Evolutionary conservation across 306 rosid species (phyloP).

Genomic region (Pachyrhizus erosus): DNA sequence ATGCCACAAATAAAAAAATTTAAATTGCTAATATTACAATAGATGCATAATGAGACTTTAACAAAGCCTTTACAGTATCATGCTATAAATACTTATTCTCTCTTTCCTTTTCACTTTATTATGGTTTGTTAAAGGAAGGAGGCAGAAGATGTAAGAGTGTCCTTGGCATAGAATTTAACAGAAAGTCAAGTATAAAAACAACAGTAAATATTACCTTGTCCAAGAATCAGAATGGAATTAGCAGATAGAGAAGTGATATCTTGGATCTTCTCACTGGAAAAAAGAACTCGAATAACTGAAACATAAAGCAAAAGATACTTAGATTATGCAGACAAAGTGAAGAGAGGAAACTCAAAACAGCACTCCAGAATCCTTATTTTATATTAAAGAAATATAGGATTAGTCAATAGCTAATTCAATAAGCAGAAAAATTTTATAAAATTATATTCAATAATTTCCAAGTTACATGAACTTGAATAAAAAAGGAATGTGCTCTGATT

Average conservation of each 20-base stretch:
- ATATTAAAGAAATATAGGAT: not conserved
- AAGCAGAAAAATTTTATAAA: not conserved
- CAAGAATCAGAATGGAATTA: conserved; percentile 82
- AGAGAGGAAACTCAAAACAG: conserved; percentile 2
- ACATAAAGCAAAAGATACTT: conserved; percentile 25
- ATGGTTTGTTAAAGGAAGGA: conserved; percentile 14
- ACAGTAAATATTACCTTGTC: conserved; percentile 73
- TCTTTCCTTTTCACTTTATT: conserved; percentile 21
- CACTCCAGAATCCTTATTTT: conserved; percentile 15
- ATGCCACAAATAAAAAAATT: conserved; percentile 3
- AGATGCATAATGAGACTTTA: not conserved
- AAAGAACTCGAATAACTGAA: conserved; percentile 71
- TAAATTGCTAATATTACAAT: not conserved
- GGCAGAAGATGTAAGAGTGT: not conserved
- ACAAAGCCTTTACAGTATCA: not conserved
- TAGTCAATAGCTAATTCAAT: conserved; percentile 6
- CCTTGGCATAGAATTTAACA: conserved; percentile 17
- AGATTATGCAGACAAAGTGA: conserved; percentile 19
- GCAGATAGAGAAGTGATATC: conserved; percentile 71
- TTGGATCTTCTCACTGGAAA: conserved; percentile 79
- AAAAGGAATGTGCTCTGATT: not conserved
- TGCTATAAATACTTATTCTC: not conserved
- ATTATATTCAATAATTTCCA: not conserved
- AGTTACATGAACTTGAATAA: not conserved
- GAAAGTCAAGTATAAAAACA: not conserved